Base-by-base conservation (phyloP, 345 rosid genomes). In the Garcia nutans region DNA sequence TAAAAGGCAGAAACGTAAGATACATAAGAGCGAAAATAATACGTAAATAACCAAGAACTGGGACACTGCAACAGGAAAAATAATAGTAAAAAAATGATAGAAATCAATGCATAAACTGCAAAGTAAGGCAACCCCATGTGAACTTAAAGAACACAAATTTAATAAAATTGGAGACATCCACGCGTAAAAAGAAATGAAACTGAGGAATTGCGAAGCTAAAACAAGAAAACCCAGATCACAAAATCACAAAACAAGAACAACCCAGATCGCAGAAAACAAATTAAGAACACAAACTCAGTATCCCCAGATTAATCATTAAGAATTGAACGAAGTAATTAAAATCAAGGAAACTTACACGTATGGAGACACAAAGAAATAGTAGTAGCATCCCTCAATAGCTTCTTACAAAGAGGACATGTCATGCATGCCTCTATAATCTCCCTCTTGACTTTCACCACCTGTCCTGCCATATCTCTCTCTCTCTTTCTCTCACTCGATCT, bases 331-430 rank as follows among this genome's bases (percentile, higher is more conserved):
- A 10, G 37, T 20, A 19, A n/a, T 23, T 44, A 41, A 45, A 49
- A 58, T 2, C 45, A 42, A 44, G 45, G 42, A 8, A 65, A 71
- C 89, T 86, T 69, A 91, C 96, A 91, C 73, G 96, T 88, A 79
- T 91, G 96, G 75, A 91, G 96, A 75, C 96, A 91, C 79, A 87
- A 78, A 54, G 93, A 88, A 56, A 91, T 89, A 20, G 96, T 89
- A 11, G 96, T 91, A 69, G 96, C 90, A 75, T 91, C 93, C 57
- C 78, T 82, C 47, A 91, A 70, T 55, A 91, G 87, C 76, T 82
- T 88, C 45, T 83, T 74, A 75, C 96, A 91, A 67, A 91, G 89
- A 73, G 89, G 93, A 72, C 96, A 91, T 75, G 89, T 85, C 92
- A 91, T 89, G 96, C 93, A 91, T 84, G 89, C 85, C 79, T 77